Base-by-base conservation (phyloP, 2,329 filamentous ascomycete genomes). In the Leptodontidium sp. region DNA sequence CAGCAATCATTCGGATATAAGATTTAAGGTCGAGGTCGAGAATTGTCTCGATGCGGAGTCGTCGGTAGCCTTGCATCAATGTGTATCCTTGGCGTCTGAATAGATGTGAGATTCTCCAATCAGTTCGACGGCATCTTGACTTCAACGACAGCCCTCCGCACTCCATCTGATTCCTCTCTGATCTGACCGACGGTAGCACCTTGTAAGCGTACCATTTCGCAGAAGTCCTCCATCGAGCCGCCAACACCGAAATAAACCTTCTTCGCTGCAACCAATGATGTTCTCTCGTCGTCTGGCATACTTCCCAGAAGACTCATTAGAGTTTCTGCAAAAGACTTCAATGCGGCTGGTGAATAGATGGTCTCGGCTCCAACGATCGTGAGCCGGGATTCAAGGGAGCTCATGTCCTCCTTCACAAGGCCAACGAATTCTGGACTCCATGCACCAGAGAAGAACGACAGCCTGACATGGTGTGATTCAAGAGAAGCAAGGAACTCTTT, bases 241-340 rank as follows among this genome's bases (percentile, higher is more conserved):
- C 93, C 93, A 5, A 96, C 93, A 2, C 93, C 93, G 80, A 96
- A 96, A 79, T 96, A 96, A 12, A 94, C 84, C 72, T 88, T 87
- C 82, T 96, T 96, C 0, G 93, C 93, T 2, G 87, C 92, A 5
- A 95, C 85, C 24, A 93, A 82, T 1, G 90, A 89, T 61, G 52
- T 73, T 45, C 84, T 82, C 3, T 77, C 76, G 2, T 77, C 73
- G 1, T 74, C 65, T 75, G 57, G 77, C 73, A 61, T 79, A 75
- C 80, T 80, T 24, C 83, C 77, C 55, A 94, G 80, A 17, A 93
- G 81, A 4, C 81, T 81, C 52, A 91, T 84, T 14, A 94, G 82
- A 4, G 89, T 89, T 49, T 91, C 87, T 0, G 90, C 87, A 76
- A 95, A 96, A 0, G 88, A 85, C 45, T 83, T 81, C 26, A 94